Evolutionary conservation across 2,329 filamentous ascomycete genomes (phyloP).

Genomic region (Cercospora nicotianae): DNA sequence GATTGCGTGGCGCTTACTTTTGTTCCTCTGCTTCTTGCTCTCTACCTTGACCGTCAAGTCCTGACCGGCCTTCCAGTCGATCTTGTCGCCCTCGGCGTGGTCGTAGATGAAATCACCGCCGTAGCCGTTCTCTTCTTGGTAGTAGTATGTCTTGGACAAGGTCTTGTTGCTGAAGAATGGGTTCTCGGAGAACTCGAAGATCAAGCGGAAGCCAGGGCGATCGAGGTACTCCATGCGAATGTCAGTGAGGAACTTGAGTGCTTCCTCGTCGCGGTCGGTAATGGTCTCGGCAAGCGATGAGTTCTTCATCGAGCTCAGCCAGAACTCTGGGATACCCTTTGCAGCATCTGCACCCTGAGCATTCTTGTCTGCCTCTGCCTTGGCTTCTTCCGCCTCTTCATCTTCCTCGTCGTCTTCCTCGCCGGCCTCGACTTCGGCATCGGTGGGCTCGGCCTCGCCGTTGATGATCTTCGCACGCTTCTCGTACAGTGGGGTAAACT

Average conservation of each 20-base stretch:
- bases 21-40: constrained; percentile 99
- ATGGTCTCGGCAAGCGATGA: constrained; percentile 98
- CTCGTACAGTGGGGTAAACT: constrained; percentile 96
- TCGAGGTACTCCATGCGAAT: constrained; percentile 99
- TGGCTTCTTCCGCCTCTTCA: constrained; percentile 53
- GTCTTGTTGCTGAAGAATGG: constrained; percentile 97
- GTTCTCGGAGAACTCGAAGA: constrained; percentile 95
- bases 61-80: constrained; percentile 91
- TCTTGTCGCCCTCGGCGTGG: constrained; percentile 96
- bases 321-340: constrained; percentile 95
- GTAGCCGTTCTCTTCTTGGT: constrained; percentile 97
- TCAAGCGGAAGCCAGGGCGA: constrained; percentile 94
- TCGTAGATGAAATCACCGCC: constrained; percentile 99
- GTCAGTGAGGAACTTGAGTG: constrained; percentile 84
- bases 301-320: constrained; percentile 99
- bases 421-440: constrained; percentile 81
- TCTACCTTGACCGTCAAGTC: constrained; percentile 93
- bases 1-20: constrained; percentile 68
- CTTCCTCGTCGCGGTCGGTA: constrained; percentile 93
- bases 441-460: constrained; percentile 78
- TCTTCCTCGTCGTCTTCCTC: constrained; percentile 75
- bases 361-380: constrained; percentile 61
- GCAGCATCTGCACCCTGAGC: constrained; percentile 55
- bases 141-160: constrained; percentile 97
- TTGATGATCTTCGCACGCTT: constrained; percentile 93